Percentiles rank a stretch among this genome's conserved stretches.
phyloP scores from a whole-genome alignment of 208 protist species.

The Blastocrithidia nonstop region DNA sequence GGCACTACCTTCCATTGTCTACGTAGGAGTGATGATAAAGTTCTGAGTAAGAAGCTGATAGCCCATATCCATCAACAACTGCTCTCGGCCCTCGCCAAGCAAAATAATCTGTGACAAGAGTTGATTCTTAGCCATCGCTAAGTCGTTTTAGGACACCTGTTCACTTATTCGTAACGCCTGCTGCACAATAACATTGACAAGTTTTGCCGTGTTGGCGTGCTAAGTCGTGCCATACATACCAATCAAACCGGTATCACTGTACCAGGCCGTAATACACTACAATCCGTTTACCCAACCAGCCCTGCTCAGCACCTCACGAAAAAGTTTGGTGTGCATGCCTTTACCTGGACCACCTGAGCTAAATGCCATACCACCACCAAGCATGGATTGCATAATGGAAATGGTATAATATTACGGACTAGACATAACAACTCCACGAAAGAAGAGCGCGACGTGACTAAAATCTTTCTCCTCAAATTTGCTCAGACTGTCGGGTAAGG shows the following conservation, averaged over 20 bases:
- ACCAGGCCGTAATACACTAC: constrained; percentile 86
- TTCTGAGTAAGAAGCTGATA: constrained; percentile 77
- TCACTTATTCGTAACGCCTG: constrained; percentile 68
- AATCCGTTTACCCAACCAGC: constrained; percentile 60
- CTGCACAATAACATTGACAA: constrained; percentile 63
- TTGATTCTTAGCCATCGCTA: constrained; percentile 85
- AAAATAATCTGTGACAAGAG: constrained; percentile 72
- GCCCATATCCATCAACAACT: constrained; percentile 80
- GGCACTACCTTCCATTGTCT: constrained; percentile 46
- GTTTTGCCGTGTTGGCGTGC: constrained; percentile 48
- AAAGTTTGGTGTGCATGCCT: constrained; percentile 86
- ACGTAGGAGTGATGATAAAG: constrained; percentile 52
- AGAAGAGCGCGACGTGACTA: constrained; percentile 78
- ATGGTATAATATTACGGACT: constrained; percentile 80
- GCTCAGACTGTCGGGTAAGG: constrained; percentile 76
- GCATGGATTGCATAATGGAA: constrained; percentile 75
- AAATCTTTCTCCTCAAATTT: constrained; percentile 87
- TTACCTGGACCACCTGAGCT: constrained; percentile 86
- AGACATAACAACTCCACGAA: constrained; percentile 63
- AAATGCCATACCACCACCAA: constrained; percentile 83
- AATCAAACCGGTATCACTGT: constrained; percentile 76
- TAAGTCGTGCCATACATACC: constrained; percentile 77
- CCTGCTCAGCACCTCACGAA: constrained; percentile 74
- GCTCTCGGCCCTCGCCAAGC: constrained; percentile 62
- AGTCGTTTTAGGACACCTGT: constrained; percentile 45